Conservation (phyloP, 495 filamentous ascomycete genomes). For the Neurospora sp. region DNA sequence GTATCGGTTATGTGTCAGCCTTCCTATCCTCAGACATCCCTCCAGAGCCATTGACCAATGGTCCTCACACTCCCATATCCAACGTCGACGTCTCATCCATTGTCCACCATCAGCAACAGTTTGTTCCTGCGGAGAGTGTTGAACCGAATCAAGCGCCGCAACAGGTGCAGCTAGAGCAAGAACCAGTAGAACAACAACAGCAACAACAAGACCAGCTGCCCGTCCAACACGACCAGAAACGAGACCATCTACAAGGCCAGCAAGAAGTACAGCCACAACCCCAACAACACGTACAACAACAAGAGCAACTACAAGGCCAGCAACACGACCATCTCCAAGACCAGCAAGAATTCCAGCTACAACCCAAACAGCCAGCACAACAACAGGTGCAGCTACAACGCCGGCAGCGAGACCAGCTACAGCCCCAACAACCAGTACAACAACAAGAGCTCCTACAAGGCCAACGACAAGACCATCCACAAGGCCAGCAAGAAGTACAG, state of each 20-base stretch:
- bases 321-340: neutral
- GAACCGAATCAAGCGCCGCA: neutral
- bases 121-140: neutral
- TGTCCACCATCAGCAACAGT: neutral
- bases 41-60: neutral
- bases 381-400: neutral
- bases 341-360: too few relatives aligned
- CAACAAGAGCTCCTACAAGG: neutral
- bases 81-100: neutral
- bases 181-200: neutral
- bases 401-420: neutral
- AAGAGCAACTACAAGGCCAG: neutral
- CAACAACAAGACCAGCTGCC: neutral
- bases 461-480: neutral
- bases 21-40: conserved; percentile 5
- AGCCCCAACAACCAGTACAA: neutral
- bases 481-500: neutral
- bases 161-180: neutral
- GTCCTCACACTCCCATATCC: conserved; percentile 13
- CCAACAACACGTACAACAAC: neutral
- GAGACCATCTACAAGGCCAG: neutral
- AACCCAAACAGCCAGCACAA: too few relatives aligned
- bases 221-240: neutral
- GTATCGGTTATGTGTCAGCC: conserved; percentile 14
- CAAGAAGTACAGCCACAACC: neutral